These are phyloP conservation scores for Fusarium veterinarium DNA, from an alignment of 2,329 filamentous ascomycete species.

Conservation along the genomic window DNA sequence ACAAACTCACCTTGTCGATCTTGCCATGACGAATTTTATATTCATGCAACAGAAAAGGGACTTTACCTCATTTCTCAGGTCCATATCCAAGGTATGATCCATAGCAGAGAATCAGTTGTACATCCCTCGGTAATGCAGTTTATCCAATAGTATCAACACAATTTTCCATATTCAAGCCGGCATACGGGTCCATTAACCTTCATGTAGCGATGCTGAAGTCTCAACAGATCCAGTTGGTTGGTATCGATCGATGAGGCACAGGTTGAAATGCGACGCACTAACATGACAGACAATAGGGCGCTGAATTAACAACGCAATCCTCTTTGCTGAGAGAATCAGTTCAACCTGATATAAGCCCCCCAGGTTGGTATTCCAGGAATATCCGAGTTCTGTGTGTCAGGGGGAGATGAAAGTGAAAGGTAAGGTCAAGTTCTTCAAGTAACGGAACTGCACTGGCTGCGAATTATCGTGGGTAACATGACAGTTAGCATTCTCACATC, in stretches of 20 bases:
- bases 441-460: too few species aligned
- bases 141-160: neutral
- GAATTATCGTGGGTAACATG: neutral
- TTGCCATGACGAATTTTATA: neutral
- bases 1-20: neutral
- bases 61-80: neutral
- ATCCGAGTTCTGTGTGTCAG: too few species aligned
- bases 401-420: neutral
- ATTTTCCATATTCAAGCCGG: neutral
- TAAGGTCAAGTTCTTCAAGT: neutral
- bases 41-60: neutral
- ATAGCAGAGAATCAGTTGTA: too few species aligned
- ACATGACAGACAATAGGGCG: neutral
- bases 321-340: neutral
- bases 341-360: too few species aligned
- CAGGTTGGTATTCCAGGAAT: neutral
- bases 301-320: neutral
- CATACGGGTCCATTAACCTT: neutral
- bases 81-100: neutral
- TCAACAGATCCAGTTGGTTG: neutral
- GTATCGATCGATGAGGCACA: neutral
- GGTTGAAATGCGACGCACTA: neutral
- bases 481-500: neutral
- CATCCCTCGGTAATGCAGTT: neutral
- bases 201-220: neutral